phyloP scores from a whole-genome alignment of 139 green algal genomes.

The Pycnococcus provasolii region DNA sequence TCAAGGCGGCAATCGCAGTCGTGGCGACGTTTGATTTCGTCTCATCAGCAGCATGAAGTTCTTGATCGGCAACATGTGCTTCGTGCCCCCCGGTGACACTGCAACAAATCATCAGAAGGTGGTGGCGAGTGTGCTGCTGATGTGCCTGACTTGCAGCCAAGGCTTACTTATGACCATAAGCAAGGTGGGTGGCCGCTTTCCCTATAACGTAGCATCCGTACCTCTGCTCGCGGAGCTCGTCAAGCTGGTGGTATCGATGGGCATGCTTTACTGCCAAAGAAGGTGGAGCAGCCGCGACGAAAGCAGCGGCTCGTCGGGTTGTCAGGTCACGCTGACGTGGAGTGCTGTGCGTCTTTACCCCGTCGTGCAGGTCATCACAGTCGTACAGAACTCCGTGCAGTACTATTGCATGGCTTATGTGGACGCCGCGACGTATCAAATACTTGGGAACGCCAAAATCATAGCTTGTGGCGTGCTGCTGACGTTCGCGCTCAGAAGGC shows the following conservation, averaged over 20 bases:
- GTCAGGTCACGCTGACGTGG: constrained; percentile 22
- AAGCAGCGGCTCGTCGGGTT: too few relatives aligned
- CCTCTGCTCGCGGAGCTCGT: constrained; percentile 39
- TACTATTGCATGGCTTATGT: constrained; percentile 35
- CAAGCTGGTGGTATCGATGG: constrained; percentile 34
- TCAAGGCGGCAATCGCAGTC: too few relatives aligned
- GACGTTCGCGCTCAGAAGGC: constrained; percentile 23
- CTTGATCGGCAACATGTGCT: too few relatives aligned
- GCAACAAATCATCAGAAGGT: too few relatives aligned
- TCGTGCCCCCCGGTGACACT: too few relatives aligned
- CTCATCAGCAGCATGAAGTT: too few relatives aligned
- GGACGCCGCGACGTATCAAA: constrained; percentile 46
- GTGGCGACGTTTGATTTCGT: too few relatives aligned
- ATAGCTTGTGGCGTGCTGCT: constrained; percentile 30
- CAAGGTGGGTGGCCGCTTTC: constrained; percentile 31
- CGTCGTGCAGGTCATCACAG: constrained; percentile 41
- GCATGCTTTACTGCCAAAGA: constrained; percentile 19
- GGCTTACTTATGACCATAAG: neutral
- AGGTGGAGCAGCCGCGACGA: neutral
- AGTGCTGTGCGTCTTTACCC: constrained; percentile 31
- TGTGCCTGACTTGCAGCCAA: too few relatives aligned
- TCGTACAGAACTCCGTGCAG: constrained; percentile 44
- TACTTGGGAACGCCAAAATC: constrained; percentile 49
- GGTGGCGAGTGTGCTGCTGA: too few relatives aligned
- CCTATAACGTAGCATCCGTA: constrained; percentile 44